phyloP scores from a whole-genome alignment of 192 early-diverging fungal genomes.

The Backusella tuberculispora region DNA sequence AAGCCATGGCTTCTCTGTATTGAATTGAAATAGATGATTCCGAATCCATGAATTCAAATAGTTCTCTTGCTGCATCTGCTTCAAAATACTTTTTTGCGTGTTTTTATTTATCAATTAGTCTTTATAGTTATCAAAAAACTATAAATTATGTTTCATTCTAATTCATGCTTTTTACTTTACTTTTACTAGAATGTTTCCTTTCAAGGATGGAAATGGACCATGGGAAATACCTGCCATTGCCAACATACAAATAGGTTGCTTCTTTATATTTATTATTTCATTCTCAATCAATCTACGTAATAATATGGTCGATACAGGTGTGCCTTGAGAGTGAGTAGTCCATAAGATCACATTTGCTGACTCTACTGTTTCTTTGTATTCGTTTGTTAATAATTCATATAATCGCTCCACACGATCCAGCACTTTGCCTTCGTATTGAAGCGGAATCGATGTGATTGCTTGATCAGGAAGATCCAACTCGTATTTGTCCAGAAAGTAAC shows the following conservation, averaged over 20 bases:
- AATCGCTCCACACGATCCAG: conserved; percentile 83
- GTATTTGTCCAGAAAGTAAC: conserved; percentile 54
- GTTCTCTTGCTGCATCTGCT: conserved; percentile 85
- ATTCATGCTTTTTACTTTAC: conserved; percentile 28
- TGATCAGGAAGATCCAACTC: conserved; percentile 50
- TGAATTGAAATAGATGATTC: conserved; percentile 65
- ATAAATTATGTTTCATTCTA: background rate
- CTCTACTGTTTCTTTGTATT: conserved; percentile 44
- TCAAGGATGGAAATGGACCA: conserved; percentile 84
- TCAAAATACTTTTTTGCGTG: conserved; percentile 80
- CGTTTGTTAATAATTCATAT: conserved; percentile 70
- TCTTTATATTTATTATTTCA: conserved; percentile 61
- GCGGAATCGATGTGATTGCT: conserved; percentile 75
- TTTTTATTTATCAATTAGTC: conserved; percentile 12
- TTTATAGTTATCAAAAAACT: background rate
- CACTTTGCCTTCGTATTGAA: conserved; percentile 94
- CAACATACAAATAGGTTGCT: conserved; percentile 78
- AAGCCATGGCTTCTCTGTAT: conserved; percentile 72
- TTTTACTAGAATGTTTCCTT: conserved; percentile 82
- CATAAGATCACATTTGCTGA: conserved; percentile 83
- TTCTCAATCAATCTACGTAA: conserved; percentile 74
- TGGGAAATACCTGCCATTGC: conserved; percentile 95
- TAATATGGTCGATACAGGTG: conserved; percentile 83
- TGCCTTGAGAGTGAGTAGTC: conserved; percentile 94
- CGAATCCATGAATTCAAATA: conserved; percentile 94